Base-by-base conservation (phyloP, 768 basidiomycete genomes). In the Collybiopsis confluens region DNA sequence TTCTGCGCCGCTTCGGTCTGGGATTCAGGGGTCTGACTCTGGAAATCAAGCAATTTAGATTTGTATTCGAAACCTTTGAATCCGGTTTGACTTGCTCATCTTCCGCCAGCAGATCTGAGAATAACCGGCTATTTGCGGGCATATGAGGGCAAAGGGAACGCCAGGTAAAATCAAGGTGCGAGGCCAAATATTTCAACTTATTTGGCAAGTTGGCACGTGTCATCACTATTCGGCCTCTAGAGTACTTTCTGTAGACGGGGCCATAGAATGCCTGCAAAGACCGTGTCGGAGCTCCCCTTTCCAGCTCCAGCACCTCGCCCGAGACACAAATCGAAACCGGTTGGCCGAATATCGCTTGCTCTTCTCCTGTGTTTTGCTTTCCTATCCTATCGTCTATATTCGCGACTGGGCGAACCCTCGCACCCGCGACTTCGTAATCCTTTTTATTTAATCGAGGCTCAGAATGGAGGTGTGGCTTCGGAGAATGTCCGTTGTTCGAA, bases 401-500 rank as follows among this genome's bases (percentile, higher is more conserved):
- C n/a, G n/a, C n/a, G n/a, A n/a, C n/a, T n/a, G n/a, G n/a, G n/a
- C n/a, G n/a, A n/a, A n/a, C n/a, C n/a, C n/a, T n/a, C n/a, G n/a
- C n/a, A 11, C 33, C 41, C 52, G 7, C 56, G 45, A 48, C 13
- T 36, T 23, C 68, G 77, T 26, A 86, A 86, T 61, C 78, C 78
- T 0, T 78, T 77, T 16, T 85, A 81, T 59, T 72, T 85, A 30
- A 74, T 80, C 28, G 64, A 76, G 54, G 96, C 87, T 0, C 72
- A 76, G 28, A 70, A 86, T 58, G 96, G 90, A 4, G 96, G 93
- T 0, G 94, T 98, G 16, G 92, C 96, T 4, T 78, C 86, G 24
- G 95, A 98, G 72, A 92, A 94, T 67, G 77, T 80, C 58, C 70
- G 83, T 18, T 98, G 96, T 67, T 95, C 92, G 8, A 70, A 88